These are phyloP conservation scores for Ascochyta rabiei DNA, from an alignment of 2,329 filamentous ascomycete species.

Conservation along the genomic window DNA sequence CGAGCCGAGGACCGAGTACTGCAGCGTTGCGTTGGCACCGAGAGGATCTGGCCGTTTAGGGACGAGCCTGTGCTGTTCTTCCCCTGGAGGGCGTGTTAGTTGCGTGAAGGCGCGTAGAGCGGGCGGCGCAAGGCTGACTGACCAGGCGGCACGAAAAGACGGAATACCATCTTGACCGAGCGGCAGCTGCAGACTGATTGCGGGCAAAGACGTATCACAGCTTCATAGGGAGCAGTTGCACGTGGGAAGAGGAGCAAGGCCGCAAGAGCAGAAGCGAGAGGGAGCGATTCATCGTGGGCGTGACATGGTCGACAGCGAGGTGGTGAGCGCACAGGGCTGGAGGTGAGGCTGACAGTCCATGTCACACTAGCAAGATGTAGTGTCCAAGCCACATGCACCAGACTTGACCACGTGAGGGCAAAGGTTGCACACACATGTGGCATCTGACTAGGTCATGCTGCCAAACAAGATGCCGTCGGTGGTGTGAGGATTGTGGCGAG, in stretches of 20 bases:
- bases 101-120: neutral
- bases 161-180: slow-evolving; percentile 29
- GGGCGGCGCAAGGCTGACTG: slow-evolving; percentile 12
- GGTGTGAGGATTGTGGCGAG: neutral
- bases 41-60: slow-evolving; percentile 35
- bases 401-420: neutral
- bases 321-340: slow-evolving; percentile 4
- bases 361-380: slow-evolving; percentile 1
- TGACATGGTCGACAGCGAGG: slow-evolving; percentile 1
- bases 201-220: neutral
- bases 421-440: no score
- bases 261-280: neutral
- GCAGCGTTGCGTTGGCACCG: slow-evolving; percentile 38
- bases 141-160: slow-evolving; percentile 39
- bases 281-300: slow-evolving; percentile 6
- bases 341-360: slow-evolving; percentile 8
- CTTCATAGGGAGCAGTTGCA: neutral
- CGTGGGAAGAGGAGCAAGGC: neutral
- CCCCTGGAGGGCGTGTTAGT: slow-evolving; percentile 25
- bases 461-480: neutral
- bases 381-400: neutral
- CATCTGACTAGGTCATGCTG: neutral
- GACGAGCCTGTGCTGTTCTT: slow-evolving; percentile 34
- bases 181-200: neutral
- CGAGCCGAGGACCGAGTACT: slow-evolving; percentile 33